Conservation (phyloP, 2,329 filamentous ascomycete species). For the Coniella lustricola region DNA sequence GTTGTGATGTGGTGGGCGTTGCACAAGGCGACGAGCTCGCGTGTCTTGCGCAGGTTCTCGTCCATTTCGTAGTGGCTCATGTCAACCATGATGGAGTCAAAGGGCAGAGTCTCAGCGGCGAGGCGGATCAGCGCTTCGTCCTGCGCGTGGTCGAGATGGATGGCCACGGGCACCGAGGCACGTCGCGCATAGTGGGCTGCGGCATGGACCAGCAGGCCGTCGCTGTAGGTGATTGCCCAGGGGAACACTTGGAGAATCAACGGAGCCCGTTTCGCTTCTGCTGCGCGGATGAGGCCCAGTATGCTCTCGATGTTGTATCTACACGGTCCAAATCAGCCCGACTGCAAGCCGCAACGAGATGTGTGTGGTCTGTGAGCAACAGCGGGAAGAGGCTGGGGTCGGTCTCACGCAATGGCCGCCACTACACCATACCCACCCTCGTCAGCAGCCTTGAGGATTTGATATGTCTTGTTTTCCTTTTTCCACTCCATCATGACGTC, state of each 20-base stretch:
- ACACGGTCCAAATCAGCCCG: too few species aligned
- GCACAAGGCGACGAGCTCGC: constrained; percentile 55
- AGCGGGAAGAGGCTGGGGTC: background rate
- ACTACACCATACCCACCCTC: constrained; percentile 12
- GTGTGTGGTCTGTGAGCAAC: too few species aligned
- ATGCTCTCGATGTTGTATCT: constrained; percentile 61
- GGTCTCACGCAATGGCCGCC: constrained; percentile 10
- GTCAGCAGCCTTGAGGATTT: constrained; percentile 13
- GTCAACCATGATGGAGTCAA: constrained; percentile 69
- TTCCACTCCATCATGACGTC: constrained; percentile 14
- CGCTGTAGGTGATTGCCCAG: constrained; percentile 59
- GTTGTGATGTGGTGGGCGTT: constrained; percentile 57
- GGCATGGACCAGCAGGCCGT: constrained; percentile 42
- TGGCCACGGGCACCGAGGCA: constrained; percentile 46
- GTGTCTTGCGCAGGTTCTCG: constrained; percentile 56
- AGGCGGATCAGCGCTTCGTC: constrained; percentile 47
- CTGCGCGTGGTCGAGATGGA: constrained; percentile 59
- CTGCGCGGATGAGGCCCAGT: constrained; percentile 39
- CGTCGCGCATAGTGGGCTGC: constrained; percentile 42
- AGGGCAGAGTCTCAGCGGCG: constrained; percentile 47
- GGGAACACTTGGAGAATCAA: constrained; percentile 66
- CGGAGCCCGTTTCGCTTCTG: constrained; percentile 47
- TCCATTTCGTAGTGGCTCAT: constrained; percentile 65
- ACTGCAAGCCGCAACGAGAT: too few species aligned
- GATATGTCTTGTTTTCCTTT: constrained; percentile 10